Percentiles rank a stretch among this genome's conserved stretches.
Evolutionary conservation across 768 basidiomycete species (phyloP).

Genomic region (Leucosporidium yakuticum): DNA sequence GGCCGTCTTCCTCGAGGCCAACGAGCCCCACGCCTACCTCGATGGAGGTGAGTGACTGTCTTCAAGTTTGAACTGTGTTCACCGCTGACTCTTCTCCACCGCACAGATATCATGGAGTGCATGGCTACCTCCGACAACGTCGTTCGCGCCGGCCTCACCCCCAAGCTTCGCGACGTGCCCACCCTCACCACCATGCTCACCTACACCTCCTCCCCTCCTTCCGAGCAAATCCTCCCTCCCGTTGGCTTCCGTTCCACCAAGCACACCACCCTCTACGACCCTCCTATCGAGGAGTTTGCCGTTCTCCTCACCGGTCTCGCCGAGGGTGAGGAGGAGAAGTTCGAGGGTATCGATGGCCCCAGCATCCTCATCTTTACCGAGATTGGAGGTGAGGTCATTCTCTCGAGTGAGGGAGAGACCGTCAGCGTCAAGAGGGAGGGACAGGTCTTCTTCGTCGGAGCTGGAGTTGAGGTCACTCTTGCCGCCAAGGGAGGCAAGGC

Average conservation of each 20-base stretch:
- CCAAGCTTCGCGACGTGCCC: constrained; percentile 87
- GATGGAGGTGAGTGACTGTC: constrained; percentile 62
- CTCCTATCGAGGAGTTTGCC: constrained; percentile 88
- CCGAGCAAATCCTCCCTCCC: constrained; percentile 65
- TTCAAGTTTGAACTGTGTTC: no score
- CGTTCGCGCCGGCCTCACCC: constrained; percentile 94
- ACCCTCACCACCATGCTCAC: constrained; percentile 83
- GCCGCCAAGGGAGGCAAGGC: constrained; percentile 45
- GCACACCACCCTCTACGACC: constrained; percentile 65
- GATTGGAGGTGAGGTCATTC: constrained; percentile 39
- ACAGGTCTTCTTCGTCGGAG: constrained; percentile 76
- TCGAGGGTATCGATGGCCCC: constrained; percentile 68
- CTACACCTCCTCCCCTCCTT: constrained; percentile 64
- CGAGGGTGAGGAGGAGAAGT: constrained; percentile 50
- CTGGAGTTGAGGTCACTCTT: constrained; percentile 57
- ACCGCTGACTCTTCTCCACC: not conserved
- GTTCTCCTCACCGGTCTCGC: constrained; percentile 62
- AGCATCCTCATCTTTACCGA: constrained; percentile 70
- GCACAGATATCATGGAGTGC: constrained; percentile 88
- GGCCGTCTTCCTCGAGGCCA: constrained; percentile 90
- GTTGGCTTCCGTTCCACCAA: constrained; percentile 46
- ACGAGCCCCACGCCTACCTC: constrained; percentile 95
- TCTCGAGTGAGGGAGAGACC: constrained; percentile 36
- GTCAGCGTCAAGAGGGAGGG: constrained; percentile 55
- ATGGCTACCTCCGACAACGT: constrained; percentile 99